Base-by-base conservation (phyloP, 768 basidiomycete species). In the Tephrocybe rancida region DNA sequence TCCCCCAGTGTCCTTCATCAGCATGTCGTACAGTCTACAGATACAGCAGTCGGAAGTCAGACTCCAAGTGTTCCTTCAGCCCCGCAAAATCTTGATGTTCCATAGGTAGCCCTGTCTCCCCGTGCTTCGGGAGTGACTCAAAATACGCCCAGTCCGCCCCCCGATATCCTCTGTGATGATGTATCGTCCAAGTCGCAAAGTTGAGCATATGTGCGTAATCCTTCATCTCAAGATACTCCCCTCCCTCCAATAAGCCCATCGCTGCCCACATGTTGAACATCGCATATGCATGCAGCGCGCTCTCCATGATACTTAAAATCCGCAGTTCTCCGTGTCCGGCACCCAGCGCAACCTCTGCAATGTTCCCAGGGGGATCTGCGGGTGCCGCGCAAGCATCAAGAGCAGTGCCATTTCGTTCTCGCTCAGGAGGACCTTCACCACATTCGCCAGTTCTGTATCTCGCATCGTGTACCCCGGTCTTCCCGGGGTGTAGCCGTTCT, bases 261-360 rank as follows among this genome's bases (percentile, higher is more conserved):
- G 69, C 70, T 18, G 68, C 64, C 16, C 65, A 64, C 10, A 70
- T 24, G 39, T 76, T 77, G 63, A 75, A 68, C 47, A 71, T 68
- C 3, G 75, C 52, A 58, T 76, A 78, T 0, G 65, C 58, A 4
- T 47, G 46, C 2, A 74, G 56, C 1, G 73, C 71, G 16, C 62
- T 53, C 29, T 71, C 60, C 48, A 57, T 61, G 27, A 70, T 61
- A 9, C 68, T 5, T 63, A 64, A 50, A 67, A 72, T 0, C 73
- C 73, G 48, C 68, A 70, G 48, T 70, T n/a, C n/a, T n/a, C n/a
- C 63, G 55, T 73, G 65, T 0, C 67, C n/a, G n/a, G n/a, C n/a
- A n/a, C 67, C 65, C 67, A 73, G 14, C 48, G 37, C 24, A 72
- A 44, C 2, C 55, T n/a, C 8, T 60, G 58, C 13, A 75, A 66